phyloP scores from a whole-genome alignment of 1,139 yeast species.

The Hyphopichia fennica region DNA sequence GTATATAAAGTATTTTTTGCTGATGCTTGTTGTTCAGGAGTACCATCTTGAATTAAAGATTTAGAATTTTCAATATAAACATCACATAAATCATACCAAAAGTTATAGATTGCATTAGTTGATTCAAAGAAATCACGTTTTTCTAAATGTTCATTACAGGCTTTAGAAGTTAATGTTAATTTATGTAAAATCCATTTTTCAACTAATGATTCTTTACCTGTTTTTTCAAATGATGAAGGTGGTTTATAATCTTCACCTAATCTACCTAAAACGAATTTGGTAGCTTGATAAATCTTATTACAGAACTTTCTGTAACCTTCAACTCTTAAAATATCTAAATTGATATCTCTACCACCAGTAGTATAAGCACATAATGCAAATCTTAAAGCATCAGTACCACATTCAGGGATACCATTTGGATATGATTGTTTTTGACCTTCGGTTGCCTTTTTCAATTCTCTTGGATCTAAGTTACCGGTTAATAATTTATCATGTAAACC shows the following conservation, averaged over 20 bases:
- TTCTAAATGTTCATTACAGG: constrained; percentile 67
- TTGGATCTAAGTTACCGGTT: constrained; percentile 85
- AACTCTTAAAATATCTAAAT: constrained; percentile 92
- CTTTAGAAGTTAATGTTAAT: constrained; percentile 68
- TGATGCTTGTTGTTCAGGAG: constrained; percentile 76
- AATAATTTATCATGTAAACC: constrained; percentile 75
- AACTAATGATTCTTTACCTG: constrained; percentile 87
- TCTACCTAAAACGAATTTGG: constrained; percentile 93
- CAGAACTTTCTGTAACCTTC: constrained; percentile 99
- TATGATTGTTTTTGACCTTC: constrained; percentile 87
- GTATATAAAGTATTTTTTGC: constrained; percentile 95
- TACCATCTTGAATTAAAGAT: constrained; percentile 87
- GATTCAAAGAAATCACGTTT: constrained; percentile 87
- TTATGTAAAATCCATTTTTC: constrained; percentile 96
- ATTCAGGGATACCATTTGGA: constrained; percentile 97
- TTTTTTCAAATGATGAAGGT: constrained; percentile 56
- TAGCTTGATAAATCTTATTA: constrained; percentile 98
- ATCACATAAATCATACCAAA: constrained; percentile 97
- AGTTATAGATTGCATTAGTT: constrained; percentile 83
- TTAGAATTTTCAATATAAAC: constrained; percentile 98
- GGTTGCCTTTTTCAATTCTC: constrained; percentile 83
- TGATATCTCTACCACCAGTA: constrained; percentile 98
- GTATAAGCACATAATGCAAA: constrained; percentile 98
- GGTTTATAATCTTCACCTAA: constrained; percentile 87
- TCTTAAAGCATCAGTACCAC: constrained; percentile 98